Conservation (phyloP, 2,329 filamentous ascomycete species). For the Tolypocladium paradoxum region DNA sequence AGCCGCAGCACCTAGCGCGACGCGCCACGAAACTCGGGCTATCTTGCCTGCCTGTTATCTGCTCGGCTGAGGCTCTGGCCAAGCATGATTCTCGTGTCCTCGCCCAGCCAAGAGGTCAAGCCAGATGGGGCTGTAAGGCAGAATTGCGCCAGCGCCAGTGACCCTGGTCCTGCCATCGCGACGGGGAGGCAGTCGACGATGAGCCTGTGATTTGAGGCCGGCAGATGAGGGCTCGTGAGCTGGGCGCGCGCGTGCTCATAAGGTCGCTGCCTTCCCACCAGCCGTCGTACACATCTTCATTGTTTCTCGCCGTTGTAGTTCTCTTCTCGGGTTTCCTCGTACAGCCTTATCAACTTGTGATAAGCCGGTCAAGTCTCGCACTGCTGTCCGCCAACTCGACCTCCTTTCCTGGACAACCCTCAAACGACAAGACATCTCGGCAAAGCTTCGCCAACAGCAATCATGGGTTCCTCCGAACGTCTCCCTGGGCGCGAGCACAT, state of each 20-base stretch:
- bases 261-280: background rate
- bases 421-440: too few relatives aligned
- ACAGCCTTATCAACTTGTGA: too few relatives aligned
- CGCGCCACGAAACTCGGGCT: background rate
- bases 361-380: too few relatives aligned
- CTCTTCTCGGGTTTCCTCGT: background rate
- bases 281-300: background rate
- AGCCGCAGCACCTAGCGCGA: background rate
- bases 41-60: background rate
- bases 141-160: background rate
- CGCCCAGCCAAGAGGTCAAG: too few relatives aligned
- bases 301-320: background rate
- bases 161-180: background rate
- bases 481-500: constrained; percentile 31
- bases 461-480: background rate
- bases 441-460: background rate
- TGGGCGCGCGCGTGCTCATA: background rate
- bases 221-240: background rate
- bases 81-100: background rate
- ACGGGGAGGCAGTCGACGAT: background rate
- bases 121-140: too few relatives aligned
- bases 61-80: background rate
- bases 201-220: background rate
- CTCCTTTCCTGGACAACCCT: background rate
- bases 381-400: background rate